Conservation (phyloP, 1,284 basidiomycete species). For the Fomitopsis betulina region DNA sequence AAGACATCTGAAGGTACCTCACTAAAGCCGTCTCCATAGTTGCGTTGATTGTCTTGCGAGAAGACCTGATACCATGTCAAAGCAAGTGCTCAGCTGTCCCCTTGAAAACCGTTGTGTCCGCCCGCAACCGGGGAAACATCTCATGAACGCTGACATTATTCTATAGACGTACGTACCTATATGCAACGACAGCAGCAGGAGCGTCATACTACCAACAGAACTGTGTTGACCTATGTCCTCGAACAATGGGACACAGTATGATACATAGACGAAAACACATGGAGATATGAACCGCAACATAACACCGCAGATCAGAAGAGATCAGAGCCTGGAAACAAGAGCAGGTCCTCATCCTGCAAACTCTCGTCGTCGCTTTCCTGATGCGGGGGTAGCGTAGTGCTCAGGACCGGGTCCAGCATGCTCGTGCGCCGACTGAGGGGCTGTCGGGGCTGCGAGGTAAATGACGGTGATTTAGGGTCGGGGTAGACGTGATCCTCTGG, state of each 20-base stretch:
- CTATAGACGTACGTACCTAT: not conserved
- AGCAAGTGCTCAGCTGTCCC: no score
- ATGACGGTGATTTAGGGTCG: constrained; percentile 17
- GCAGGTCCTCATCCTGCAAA: constrained; percentile 37
- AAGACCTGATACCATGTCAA: no score
- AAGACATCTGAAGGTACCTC: no score
- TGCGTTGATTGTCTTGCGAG: no score
- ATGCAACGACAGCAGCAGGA: not conserved
- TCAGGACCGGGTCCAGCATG: constrained; percentile 2
- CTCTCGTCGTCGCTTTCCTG: constrained; percentile 40
- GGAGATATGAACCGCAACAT: not conserved
- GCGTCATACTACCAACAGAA: not conserved
- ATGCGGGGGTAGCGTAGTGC: constrained; percentile 9
- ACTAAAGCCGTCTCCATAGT: no score
- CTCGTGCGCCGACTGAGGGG: constrained; percentile 18
- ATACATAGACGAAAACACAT: not conserved
- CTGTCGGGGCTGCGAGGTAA: constrained; percentile 13
- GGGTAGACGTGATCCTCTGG: constrained; percentile 12
- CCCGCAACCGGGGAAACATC: no score
- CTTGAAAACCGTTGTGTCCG: no score
- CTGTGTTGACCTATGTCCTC: not conserved
- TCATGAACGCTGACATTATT: not conserved
- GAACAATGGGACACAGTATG: not conserved
- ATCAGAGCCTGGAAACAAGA: constrained; percentile 52
- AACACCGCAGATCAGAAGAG: constrained; percentile 32